Conservation (phyloP, 768 basidiomycete genomes). For the Leccinum barrowsii region DNA sequence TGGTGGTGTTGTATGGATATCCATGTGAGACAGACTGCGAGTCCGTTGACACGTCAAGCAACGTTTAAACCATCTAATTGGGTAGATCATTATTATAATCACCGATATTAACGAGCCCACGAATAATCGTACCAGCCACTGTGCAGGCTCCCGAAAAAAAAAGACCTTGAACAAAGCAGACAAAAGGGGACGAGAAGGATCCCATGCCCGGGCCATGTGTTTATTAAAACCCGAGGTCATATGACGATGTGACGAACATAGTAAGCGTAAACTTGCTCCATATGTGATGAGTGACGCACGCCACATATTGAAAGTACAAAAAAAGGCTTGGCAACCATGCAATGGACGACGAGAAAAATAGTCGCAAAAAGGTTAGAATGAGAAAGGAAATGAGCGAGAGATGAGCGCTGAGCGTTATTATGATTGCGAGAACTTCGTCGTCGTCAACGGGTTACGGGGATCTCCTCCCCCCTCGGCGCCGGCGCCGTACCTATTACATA, state of each 20-base stretch:
- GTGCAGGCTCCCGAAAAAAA: neutral
- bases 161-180: neutral
- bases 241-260: neutral
- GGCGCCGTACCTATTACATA: neutral
- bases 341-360: neutral
- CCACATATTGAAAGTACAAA: neutral
- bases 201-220: neutral
- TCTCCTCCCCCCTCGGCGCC: neutral
- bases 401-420: neutral
- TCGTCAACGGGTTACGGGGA: neutral
- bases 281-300: neutral
- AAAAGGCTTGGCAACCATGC: neutral
- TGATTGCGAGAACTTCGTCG: neutral
- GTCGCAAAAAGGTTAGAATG: neutral
- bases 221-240: neutral
- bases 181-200: neutral
- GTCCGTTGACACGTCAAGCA: neutral
- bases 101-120: neutral
- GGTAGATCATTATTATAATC: neutral
- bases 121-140: neutral
- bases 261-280: neutral
- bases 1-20: neutral
- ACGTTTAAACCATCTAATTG: neutral
- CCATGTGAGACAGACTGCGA: neutral
- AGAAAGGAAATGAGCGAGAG: neutral